Conservation (phyloP, 1,284 basidiomycete genomes). For the Trametes polyzona region DNA sequence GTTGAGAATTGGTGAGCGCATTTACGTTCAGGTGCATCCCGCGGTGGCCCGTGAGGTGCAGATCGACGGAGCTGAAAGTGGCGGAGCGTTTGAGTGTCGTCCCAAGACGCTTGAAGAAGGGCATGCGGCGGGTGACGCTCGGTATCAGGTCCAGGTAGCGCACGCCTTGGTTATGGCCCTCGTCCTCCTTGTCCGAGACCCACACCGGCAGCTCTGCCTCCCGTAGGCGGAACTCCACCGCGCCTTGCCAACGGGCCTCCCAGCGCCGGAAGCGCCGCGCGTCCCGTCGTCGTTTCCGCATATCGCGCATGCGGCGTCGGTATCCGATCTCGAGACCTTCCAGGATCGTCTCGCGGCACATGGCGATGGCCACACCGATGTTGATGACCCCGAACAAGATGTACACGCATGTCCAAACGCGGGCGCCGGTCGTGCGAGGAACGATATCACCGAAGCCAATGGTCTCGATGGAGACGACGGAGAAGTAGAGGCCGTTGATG, state of each 20-base stretch:
- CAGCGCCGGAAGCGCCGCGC: constrained; percentile 43
- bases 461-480: constrained; percentile 71
- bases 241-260: constrained; percentile 56
- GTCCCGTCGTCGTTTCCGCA: constrained; percentile 45
- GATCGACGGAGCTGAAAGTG: constrained; percentile 13
- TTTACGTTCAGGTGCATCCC: constrained; percentile 63
- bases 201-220: constrained; percentile 53
- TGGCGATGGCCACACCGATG: constrained; percentile 66
- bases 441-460: constrained; percentile 83
- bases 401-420: constrained; percentile 63
- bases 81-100: constrained; percentile 16
- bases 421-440: constrained; percentile 51
- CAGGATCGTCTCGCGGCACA: constrained; percentile 72
- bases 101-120: constrained; percentile 13
- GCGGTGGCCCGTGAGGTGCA: constrained; percentile 35
- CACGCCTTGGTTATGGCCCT: constrained; percentile 21
- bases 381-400: constrained; percentile 63
- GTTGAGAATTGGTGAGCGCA: constrained; percentile 52
- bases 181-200: constrained; percentile 43
- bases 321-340: constrained; percentile 69
- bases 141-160: constrained; percentile 29
- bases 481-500: constrained; percentile 73
- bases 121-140: constrained; percentile 15
- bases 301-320: constrained; percentile 50
- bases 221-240: constrained; percentile 60